A percentile compares a stretch with the other conserved stretches of the same genome.
phyloP scores from a whole-genome alignment of 495 filamentous ascomycete species.

The Aspergillus affinis region DNA sequence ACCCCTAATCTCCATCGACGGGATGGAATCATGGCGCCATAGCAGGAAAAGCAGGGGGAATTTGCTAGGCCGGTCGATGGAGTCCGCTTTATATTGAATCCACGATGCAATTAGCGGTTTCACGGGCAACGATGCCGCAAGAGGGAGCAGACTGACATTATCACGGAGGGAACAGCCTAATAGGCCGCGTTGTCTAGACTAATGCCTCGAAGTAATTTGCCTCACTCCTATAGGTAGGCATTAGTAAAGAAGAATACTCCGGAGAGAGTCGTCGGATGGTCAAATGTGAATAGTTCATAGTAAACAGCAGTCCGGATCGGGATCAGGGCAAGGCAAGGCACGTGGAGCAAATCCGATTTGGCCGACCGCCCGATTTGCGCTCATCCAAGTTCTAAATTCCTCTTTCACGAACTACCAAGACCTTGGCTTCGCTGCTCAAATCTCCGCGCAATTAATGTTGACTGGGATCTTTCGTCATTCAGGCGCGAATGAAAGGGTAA shows the following conservation, averaged over 20 bases:
- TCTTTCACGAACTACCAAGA: neutral
- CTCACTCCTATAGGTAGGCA: no score
- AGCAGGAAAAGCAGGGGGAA: neutral
- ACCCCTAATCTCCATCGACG: neutral
- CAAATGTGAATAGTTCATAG: no score
- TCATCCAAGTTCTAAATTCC: neutral
- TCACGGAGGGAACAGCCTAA: no score
- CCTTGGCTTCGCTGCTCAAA: neutral
- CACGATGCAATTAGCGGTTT: no score
- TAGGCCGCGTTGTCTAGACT: no score
- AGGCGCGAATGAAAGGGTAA: conserved; percentile 8
- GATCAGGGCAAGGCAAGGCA: neutral
- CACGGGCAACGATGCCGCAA: no score
- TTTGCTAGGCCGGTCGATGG: neutral
- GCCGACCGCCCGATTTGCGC: neutral
- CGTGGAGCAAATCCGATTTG: neutral
- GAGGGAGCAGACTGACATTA: no score
- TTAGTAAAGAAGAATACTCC: no score
- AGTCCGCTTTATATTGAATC: neutral
- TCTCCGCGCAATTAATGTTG: neutral
- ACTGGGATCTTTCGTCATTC: neutral
- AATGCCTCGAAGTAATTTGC: no score
- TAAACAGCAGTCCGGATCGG: no score
- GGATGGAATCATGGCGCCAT: neutral
- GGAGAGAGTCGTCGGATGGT: no score